These are phyloP conservation scores for Elaeis guineensis DNA, from an alignment of 176 grass and related monocot species.

Conservation along the genomic window DNA sequence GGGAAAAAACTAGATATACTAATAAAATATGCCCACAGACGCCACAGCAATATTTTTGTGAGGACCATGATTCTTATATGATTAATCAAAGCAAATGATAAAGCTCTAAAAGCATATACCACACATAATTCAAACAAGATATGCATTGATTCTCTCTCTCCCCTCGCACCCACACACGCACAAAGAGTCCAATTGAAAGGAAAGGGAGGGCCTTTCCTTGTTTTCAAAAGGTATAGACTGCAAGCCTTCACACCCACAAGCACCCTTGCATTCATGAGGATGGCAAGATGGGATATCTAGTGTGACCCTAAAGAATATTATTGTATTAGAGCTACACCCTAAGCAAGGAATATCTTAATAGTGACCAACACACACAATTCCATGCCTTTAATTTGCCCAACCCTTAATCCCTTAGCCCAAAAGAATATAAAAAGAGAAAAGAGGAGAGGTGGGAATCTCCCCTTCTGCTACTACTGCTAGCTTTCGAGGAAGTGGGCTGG, in stretches of 20 bases:
- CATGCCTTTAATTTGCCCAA: no score
- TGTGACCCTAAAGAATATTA: constrained; percentile 1
- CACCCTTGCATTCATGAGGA: constrained; percentile 39
- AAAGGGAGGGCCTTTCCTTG: constrained; percentile 48
- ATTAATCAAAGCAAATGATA: constrained; percentile 50
- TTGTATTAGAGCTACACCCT: constrained; percentile 16
- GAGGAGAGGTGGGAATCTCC: constrained; percentile 55
- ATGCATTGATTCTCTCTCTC: constrained; percentile 33
- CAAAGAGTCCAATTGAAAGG: constrained; percentile 31
- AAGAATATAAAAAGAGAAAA: neutral
- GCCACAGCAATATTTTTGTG: constrained; percentile 19
- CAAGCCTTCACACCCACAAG: constrained; percentile 54
- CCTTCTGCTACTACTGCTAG: constrained; percentile 46
- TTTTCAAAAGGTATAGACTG: constrained; percentile 63
- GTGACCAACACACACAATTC: constrained; percentile 33
- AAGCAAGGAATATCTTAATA: constrained; percentile 58
- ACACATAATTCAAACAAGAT: constrained; percentile 71
- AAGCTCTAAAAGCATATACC: constrained; percentile 87
- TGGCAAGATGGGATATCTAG: constrained; percentile 22
- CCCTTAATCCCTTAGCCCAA: neutral
- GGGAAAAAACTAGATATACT: neutral
- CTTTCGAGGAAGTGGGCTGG: constrained; percentile 89
- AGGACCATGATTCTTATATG: constrained; percentile 44
- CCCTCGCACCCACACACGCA: neutral
- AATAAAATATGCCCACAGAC: constrained; percentile 38